These are phyloP conservation scores for Rosellinia necatrix DNA, from an alignment of 2,329 filamentous ascomycete species.

Conservation along the genomic window DNA sequence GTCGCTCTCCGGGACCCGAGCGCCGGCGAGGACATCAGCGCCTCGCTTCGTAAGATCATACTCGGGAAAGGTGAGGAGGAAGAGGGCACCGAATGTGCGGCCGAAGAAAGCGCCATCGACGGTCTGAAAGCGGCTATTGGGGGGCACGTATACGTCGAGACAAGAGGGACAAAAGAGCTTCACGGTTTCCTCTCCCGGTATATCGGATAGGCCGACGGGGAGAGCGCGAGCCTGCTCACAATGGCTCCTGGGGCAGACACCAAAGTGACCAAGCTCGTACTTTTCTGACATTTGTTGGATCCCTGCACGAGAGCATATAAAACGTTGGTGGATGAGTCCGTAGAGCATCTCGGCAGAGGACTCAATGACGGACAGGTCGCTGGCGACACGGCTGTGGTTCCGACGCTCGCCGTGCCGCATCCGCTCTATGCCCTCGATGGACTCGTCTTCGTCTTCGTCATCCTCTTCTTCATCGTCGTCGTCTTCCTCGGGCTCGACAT, in stretches of 20 bases:
- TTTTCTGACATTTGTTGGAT: constrained; percentile 99
- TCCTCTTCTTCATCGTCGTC: constrained; percentile 85
- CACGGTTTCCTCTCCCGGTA: constrained; percentile 94
- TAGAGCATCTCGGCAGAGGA: constrained; percentile 98
- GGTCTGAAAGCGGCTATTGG: constrained; percentile 95
- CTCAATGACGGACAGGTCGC: constrained; percentile 93
- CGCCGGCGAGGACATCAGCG: constrained; percentile 57
- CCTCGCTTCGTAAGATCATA: constrained; percentile 82
- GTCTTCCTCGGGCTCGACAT: constrained; percentile 94
- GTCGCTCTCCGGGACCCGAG: constrained; percentile 49
- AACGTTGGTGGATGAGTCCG: constrained; percentile 96
- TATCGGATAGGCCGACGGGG: constrained; percentile 91
- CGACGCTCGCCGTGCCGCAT: constrained; percentile 66
- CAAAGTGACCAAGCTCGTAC: constrained; percentile 96
- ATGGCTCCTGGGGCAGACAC: constrained; percentile 90
- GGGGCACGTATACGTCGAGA: constrained; percentile 94
- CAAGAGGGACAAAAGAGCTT: constrained; percentile 98
- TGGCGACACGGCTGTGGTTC: constrained; percentile 82
- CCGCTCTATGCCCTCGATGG: constrained; percentile 65
- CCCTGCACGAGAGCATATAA: constrained; percentile 93
- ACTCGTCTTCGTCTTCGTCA: constrained; percentile 73
- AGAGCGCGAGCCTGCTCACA: constrained; percentile 90
- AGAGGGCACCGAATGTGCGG: constrained; percentile 93
- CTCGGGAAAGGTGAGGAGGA: constrained; percentile 98
- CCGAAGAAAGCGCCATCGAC: constrained; percentile 98